Evolutionary conservation across 768 basidiomycete species (phyloP), one percentile per base, ranked within the genome.

Genomic region (Calocybe indica): DNA sequence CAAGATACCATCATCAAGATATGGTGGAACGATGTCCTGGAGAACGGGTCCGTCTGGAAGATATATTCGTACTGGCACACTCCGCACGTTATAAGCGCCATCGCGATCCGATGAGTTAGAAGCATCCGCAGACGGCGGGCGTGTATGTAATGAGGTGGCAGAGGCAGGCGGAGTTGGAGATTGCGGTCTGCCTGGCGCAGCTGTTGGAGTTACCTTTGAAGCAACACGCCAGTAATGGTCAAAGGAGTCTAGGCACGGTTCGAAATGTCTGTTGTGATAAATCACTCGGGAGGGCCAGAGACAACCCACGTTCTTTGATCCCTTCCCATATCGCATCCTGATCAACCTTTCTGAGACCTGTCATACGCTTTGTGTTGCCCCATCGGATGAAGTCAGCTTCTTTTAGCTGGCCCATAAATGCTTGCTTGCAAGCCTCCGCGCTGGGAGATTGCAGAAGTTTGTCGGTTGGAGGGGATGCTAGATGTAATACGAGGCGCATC

Each of bases 321-420:
- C 93, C 93, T 57, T 96, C 92, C 96, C 96, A 99, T 47, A 97
- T 80, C 1, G 85, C 92, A 62, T 99, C 96, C 61, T 98, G 90
- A 59, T 98, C 95, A 22, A 78, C 82, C 63, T 93, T 91, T 46
- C 92, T 70, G 32, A 99, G 74, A 12, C 88, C 82, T 1, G 92
- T 97, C 71, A 97, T 91, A 33, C 92, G 80, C 60, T 92, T 91
- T 13, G 92, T 94, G 66, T 88, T 96, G 1, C 96, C 91, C 92
- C 93, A 98, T 40, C 95, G 77, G 40, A 96, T 83, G 60, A 96
- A 97, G 63, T 99, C 96, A 0, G 92, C 94, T 64, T 99, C 95
- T 60, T 98, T 96, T 38, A 95, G 65, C 61, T 94, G 89, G 6
- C 90, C 91, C 88, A 98, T 93, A 63, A 92, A 99, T 3, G 88